Percentiles rank a stretch among this genome's conserved stretches.
Evolutionary conservation across 2,329 filamentous ascomycete species (phyloP).

Genomic region (Alternaria sp.): DNA sequence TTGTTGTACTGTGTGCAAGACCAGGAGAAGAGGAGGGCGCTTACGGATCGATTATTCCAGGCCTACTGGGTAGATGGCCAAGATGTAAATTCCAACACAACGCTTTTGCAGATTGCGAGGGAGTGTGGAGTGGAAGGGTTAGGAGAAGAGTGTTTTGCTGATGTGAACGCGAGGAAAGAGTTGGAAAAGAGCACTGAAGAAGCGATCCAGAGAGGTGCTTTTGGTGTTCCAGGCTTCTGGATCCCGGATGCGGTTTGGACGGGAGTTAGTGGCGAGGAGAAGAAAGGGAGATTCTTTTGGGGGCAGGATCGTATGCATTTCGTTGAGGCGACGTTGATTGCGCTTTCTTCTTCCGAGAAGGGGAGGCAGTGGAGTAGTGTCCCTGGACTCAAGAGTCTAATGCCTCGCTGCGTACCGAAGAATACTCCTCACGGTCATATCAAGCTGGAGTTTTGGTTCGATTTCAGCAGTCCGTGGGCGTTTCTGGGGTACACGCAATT

Average conservation of each 20-base stretch:
- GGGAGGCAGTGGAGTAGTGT: slow-evolving; percentile 24
- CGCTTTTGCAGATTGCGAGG: slow-evolving; percentile 30
- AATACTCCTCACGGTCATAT: slow-evolving; percentile 10
- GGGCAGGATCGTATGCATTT: slow-evolving; percentile 48
- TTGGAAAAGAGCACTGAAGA: slow-evolving; percentile 34
- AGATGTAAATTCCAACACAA: slow-evolving; percentile 32
- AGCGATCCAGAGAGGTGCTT: slow-evolving; percentile 41
- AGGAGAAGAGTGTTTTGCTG: slow-evolving; percentile 16
- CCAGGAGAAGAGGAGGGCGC: slow-evolving; percentile 18
- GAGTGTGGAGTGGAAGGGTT: slow-evolving; percentile 32
- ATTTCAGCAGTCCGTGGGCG: slow-evolving; percentile 45
- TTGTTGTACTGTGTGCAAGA: slow-evolving; percentile 33
- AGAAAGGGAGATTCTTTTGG: slow-evolving; percentile 39
- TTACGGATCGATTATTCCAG: slow-evolving; percentile 35
- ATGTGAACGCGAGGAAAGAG: slow-evolving; percentile 28
- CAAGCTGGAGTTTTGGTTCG: slow-evolving; percentile 43
- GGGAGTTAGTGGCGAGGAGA: slow-evolving; percentile 17
- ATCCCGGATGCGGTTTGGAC: slow-evolving; percentile 31
- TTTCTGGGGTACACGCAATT: slow-evolving; percentile 45
- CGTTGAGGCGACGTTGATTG: slow-evolving; percentile 38
- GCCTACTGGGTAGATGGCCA: slow-evolving; percentile 44
- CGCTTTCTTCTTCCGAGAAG: too few species aligned
- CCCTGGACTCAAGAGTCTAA: slow-evolving; percentile 19
- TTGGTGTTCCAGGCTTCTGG: slow-evolving; percentile 46
- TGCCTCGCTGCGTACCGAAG: slow-evolving; percentile 29